Conservation (phyloP, 495 filamentous ascomycete genomes). For the Pseudotulostoma volvatum region DNA sequence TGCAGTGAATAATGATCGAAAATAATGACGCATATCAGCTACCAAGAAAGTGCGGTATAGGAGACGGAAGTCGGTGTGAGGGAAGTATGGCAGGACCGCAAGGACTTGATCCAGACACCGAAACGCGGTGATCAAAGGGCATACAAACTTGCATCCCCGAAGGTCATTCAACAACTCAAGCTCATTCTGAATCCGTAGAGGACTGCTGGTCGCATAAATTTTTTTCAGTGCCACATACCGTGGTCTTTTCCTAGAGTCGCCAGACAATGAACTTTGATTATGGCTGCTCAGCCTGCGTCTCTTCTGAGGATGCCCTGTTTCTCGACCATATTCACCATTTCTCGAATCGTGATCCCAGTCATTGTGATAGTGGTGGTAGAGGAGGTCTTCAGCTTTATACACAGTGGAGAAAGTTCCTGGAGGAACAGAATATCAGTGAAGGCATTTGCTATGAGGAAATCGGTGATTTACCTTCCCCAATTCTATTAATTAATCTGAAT, state of each 20-base stretch:
- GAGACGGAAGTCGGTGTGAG: slow-evolving; percentile 86
- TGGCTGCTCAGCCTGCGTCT: slow-evolving; percentile 22
- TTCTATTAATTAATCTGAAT: slow-evolving; percentile 87
- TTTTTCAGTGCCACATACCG: slow-evolving; percentile 95
- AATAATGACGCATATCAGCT: slow-evolving; percentile 72
- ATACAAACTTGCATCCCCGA: slow-evolving; percentile 63
- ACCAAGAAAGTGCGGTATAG: slow-evolving; percentile 83
- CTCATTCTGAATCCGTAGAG: slow-evolving; percentile 86
- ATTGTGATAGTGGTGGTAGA: slow-evolving; percentile 69
- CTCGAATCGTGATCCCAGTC: slow-evolving; percentile 59
- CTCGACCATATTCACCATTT: slow-evolving; percentile 43
- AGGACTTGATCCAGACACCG: slow-evolving; percentile 87
- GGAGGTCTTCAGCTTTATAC: slow-evolving; percentile 95
- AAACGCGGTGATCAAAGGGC: slow-evolving; percentile 92
- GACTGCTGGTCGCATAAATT: slow-evolving; percentile 95
- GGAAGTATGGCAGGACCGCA: slow-evolving; percentile 86
- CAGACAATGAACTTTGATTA: slow-evolving; percentile 12
- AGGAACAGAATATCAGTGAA: slow-evolving; percentile 5
- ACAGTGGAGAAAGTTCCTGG: slow-evolving; percentile 93
- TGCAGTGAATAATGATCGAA: slow-evolving; percentile 74
- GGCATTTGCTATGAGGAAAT: too few relatives aligned
- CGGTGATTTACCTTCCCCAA: slow-evolving; percentile 62
- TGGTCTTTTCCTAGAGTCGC: slow-evolving; percentile 22
- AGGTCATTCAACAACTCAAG: slow-evolving; percentile 91
- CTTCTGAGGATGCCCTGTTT: slow-evolving; percentile 43